phyloP scores from a whole-genome alignment of 306 rosid genomes.

The Dalbergia cochinchinensis region DNA sequence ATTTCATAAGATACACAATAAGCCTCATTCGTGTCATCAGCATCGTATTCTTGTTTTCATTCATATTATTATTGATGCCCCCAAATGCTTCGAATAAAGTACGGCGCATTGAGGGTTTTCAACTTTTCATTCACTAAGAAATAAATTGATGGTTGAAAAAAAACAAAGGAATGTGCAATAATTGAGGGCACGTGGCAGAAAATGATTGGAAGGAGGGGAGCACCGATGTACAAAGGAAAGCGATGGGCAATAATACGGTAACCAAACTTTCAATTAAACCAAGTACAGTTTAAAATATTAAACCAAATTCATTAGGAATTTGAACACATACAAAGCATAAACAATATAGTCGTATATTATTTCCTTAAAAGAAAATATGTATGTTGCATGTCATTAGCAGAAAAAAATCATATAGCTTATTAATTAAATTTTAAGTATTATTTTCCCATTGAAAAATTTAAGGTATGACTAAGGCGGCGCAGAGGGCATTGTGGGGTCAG shows the following conservation, averaged over 20 bases:
- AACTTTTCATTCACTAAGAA: constrained; percentile 33
- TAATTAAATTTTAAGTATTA: too few relatives aligned
- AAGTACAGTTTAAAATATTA: neutral
- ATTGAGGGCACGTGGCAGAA: constrained; percentile 39
- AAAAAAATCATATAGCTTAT: too few relatives aligned
- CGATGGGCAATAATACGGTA: constrained; percentile 13
- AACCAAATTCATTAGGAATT: neutral
- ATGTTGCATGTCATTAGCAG: neutral
- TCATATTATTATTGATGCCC: neutral
- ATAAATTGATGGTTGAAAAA: constrained; percentile 38
- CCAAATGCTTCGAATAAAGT: constrained; percentile 27
- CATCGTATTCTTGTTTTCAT: constrained; percentile 25
- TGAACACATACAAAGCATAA: neutral
- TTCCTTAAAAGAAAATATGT: too few relatives aligned
- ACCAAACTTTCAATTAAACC: neutral
- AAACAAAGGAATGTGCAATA: constrained; percentile 35
- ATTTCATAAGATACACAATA: too few relatives aligned
- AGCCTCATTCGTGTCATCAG: constrained; percentile 8
- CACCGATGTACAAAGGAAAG: neutral
- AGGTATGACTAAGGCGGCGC: constrained; percentile 18
- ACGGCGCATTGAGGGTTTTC: constrained; percentile 27
- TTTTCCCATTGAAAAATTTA: too few relatives aligned
- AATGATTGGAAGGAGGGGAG: constrained; percentile 7
- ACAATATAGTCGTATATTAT: too few relatives aligned
- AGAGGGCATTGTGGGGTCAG: constrained; percentile 33